phyloP scores from a whole-genome alignment of 305 asterid genomes.

The Rubia occidens region DNA sequence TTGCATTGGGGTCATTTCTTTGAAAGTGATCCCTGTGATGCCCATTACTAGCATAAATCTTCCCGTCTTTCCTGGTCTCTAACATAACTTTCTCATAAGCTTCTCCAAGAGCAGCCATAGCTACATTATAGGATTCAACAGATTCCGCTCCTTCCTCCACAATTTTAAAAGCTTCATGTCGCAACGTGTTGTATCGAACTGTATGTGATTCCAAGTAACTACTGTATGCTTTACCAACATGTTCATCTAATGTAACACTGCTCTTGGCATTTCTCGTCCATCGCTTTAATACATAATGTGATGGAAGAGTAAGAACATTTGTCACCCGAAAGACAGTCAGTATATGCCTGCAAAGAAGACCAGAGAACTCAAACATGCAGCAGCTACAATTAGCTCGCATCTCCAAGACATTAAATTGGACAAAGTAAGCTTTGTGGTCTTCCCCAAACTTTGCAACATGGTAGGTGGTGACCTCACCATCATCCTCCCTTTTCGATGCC shows the following conservation, averaged over 20 bases:
- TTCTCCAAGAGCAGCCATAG: slow-evolving; percentile 68
- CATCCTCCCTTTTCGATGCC: slow-evolving; percentile 56
- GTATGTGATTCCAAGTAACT: slow-evolving; percentile 49
- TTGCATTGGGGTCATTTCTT: slow-evolving; percentile 17
- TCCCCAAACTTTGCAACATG: slow-evolving; percentile 79
- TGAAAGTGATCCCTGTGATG: slow-evolving; percentile 18
- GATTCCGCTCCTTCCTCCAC: slow-evolving; percentile 90
- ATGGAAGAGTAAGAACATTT: slow-evolving; percentile 69
- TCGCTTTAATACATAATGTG: slow-evolving; percentile 67
- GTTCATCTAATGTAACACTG: slow-evolving; percentile 32
- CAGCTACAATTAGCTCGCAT: slow-evolving; percentile 79
- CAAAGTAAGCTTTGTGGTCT: slow-evolving; percentile 57
- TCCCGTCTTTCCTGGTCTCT: slow-evolving; percentile 26
- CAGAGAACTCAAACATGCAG: slow-evolving; percentile 73
- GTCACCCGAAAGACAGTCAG: slow-evolving; percentile 80
- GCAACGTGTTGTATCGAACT: slow-evolving; percentile 50
- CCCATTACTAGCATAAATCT: slow-evolving; percentile 21
- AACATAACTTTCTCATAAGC: slow-evolving; percentile 52
- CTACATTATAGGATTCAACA: slow-evolving; percentile 49
- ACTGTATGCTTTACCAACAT: slow-evolving; percentile 30
- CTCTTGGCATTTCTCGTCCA: slow-evolving; percentile 87
- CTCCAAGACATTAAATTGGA: slow-evolving; percentile 50
- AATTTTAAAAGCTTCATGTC: slow-evolving; percentile 67
- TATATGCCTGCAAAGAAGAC: slow-evolving; percentile 74
- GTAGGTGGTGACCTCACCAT: slow-evolving; percentile 44